Evolutionary conservation across 2,329 filamentous ascomycete genomes (phyloP), one percentile per base, ranked within the genome.

Genomic region (Fusarium chlamydosporum): DNA sequence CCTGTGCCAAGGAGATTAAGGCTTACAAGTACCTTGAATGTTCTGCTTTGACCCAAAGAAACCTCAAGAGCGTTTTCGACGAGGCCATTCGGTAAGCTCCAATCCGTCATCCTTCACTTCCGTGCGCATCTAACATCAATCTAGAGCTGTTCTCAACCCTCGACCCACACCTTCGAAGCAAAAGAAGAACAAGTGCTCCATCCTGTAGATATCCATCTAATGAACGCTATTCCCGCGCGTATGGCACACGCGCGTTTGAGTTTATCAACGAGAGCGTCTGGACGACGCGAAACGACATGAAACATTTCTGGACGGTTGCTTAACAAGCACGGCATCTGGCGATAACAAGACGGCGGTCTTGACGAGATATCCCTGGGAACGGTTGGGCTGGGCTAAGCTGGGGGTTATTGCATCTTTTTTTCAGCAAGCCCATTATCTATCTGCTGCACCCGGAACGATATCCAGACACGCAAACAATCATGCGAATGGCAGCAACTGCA

Each of bases 11-110:
- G 84, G 94, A 97, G 76, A 97, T 99, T 82, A 91, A 89, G 78
- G 95, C 96, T 45, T 92, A 96, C 83, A 98, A 97, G 83, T 99
- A 99, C 82, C 87, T 98, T 41, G 96, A 99, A 83, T 99, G 96
- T 83, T 98, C 96, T 53, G 96, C 96, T 47, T 85, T 99, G 72
- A 99, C 96, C 37, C 96, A 98, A 85, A 87, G 95, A 77, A 97
- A 97, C 81, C 82, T 99, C 74, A 99, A 99, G 90, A 97, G 93
- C 76, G 96, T 99, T 48, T 99, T 99, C 78, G 96, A 99, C 78
- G 95, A 97, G 82, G 96, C 96, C 34, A 99, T 99, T 78, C 91
- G 96, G 96, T 98, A 83, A 74, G 91, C n/a, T 16, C 34, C 8
- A 20, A 7, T 16, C 18, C 12, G 7, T 82, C 26, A 16, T 9